Evolutionary conservation across 1,139 yeast species (phyloP), one percentile per base, ranked within the genome.

Genomic region (Candida tetrigidarum): DNA sequence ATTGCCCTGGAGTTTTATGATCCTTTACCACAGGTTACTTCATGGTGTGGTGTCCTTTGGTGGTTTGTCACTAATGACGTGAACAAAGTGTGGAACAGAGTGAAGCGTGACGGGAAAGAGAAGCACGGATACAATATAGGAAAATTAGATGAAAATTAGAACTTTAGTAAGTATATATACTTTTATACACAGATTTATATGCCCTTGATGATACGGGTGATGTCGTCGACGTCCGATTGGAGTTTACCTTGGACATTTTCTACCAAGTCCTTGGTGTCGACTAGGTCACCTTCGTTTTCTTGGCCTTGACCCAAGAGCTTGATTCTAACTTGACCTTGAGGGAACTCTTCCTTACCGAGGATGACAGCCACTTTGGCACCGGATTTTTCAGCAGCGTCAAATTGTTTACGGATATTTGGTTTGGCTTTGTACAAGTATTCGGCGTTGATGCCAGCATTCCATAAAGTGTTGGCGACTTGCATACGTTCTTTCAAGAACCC

Each of bases 371-470:
- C 60, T 48, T 92, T 85, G 56, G 96, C 90, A 32, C 97, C 98
- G 2, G 91, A 76, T 67, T 90, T 91, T 58, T 93, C 99, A 37
- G 99, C 98, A 44, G 97, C 96, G 58, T 92, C 98, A 54, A 93
- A 93, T 71, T 93, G 99, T 66, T 92, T 93, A 64, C 96, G 86
- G 49, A 90, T 86, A 64, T 93, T 93, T 45, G 96, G 96, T 71
- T 93, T 93, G 46, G 88, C 79, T 69, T 93, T 93, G 76, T 88
- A 93, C 54, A 92, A 76, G 64, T 84, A 93, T 70, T 93, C 99
- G 35, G 96, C 77, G 63, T 89, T 95, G 54, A 93, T 82, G 35
- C 96, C 97, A 7, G 86, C 87, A 28, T 76, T 75, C 99, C 99
- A 93, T 56, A 93, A 78, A 56, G 74, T 68, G 59, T 88, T 85